Conservation (phyloP, 768 basidiomycete genomes). For the Chalciporus sphaerocephalus region DNA sequence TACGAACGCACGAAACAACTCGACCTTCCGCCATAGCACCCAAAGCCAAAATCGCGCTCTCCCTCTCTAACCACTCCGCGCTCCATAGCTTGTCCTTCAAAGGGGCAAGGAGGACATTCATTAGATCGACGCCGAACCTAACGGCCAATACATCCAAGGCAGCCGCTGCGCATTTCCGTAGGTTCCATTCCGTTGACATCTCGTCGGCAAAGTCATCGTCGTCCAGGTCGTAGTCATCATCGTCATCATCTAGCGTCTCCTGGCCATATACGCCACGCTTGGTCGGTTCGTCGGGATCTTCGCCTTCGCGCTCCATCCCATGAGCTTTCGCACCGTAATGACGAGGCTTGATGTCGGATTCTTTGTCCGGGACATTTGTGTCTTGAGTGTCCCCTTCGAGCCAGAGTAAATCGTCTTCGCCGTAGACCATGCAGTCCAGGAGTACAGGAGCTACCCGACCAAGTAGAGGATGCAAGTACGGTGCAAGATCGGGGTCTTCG, state of each 20-base stretch:
- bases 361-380: slow-evolving; percentile 87
- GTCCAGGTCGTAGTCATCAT: slow-evolving; percentile 83
- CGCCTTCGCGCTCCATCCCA: slow-evolving; percentile 69
- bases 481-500: slow-evolving; percentile 84
- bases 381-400: slow-evolving; percentile 90
- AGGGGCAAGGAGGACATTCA: slow-evolving; percentile 83
- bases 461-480: slow-evolving; percentile 80
- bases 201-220: slow-evolving; percentile 91
- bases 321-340: slow-evolving; percentile 87
- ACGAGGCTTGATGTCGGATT: slow-evolving; percentile 92
- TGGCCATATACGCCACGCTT: slow-evolving; percentile 68
- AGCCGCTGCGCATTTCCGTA: slow-evolving; percentile 96
- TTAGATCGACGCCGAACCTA: slow-evolving; percentile 82
- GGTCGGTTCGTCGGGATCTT: slow-evolving; percentile 34
- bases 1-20: slow-evolving; percentile 16
- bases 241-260: slow-evolving; percentile 78
- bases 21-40: slow-evolving; percentile 98
- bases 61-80: slow-evolving; percentile 87
- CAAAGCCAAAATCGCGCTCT: slow-evolving; percentile 92
- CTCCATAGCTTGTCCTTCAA: slow-evolving; percentile 94
- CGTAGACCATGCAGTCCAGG: slow-evolving; percentile 96
- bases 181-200: slow-evolving; percentile 97
- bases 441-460: slow-evolving; percentile 91
- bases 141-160: slow-evolving; percentile 96
- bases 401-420: slow-evolving; percentile 93